Percentiles rank a stretch among this genome's conserved stretches.
phyloP scores from a whole-genome alignment of 2,329 filamentous ascomycete species.

The Penicillium sp. region DNA sequence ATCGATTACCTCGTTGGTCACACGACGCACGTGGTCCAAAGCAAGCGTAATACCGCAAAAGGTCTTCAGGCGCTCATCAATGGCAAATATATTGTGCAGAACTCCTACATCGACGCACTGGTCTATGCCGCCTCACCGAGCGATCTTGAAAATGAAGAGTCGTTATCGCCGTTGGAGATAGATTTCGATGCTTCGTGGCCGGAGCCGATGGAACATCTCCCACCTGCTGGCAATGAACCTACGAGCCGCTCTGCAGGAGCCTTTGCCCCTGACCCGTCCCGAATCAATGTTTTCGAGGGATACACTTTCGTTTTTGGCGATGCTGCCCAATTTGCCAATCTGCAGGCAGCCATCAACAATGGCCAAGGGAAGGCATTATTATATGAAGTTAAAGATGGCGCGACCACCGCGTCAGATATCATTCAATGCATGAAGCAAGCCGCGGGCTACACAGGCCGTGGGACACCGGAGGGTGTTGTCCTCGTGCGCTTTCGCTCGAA shows the following conservation, averaged over 20 bases:
- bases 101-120: slow-evolving; percentile 71
- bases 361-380: slow-evolving; percentile 80
- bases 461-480: slow-evolving; percentile 68
- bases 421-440: slow-evolving; percentile 71
- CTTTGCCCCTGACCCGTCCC: slow-evolving; percentile 66
- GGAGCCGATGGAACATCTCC: slow-evolving; percentile 67
- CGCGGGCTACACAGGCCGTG: slow-evolving; percentile 72
- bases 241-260: slow-evolving; percentile 64
- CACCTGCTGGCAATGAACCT: slow-evolving; percentile 72
- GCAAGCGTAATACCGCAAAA: slow-evolving; percentile 85
- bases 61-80: slow-evolving; percentile 84
- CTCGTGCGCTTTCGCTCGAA: slow-evolving; percentile 69
- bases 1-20: slow-evolving; percentile 65
- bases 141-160: slow-evolving; percentile 52
- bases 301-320: slow-evolving; percentile 90
- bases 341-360: slow-evolving; percentile 71
- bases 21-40: slow-evolving; percentile 85
- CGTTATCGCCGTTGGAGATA: slow-evolving; percentile 63
- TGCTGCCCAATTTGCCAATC: slow-evolving; percentile 68
- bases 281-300: slow-evolving; percentile 74
- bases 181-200: slow-evolving; percentile 83
- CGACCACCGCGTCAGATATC: slow-evolving; percentile 72
- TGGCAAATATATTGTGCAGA: slow-evolving; percentile 72
- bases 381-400: slow-evolving; percentile 58
- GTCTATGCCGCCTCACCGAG: slow-evolving; percentile 56